phyloP scores from a whole-genome alignment of 768 basidiomycete genomes.

The Macrolepiota fuliginosa region DNA sequence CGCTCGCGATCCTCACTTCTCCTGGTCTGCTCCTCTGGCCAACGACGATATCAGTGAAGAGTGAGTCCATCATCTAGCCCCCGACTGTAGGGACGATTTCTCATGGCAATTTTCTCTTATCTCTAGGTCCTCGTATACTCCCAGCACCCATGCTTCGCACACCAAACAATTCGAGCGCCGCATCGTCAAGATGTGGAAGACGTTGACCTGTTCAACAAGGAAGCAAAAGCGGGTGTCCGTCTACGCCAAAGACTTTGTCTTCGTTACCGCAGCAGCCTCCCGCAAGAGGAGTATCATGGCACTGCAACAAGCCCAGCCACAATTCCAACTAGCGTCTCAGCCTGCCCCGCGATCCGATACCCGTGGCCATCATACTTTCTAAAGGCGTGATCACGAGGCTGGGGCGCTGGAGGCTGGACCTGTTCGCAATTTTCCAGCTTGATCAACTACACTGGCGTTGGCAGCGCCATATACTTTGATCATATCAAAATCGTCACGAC shows the following conservation, averaged over 20 bases:
- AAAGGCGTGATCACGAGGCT: background rate
- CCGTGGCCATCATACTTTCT: background rate
- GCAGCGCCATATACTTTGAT: background rate
- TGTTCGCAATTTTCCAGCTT: background rate
- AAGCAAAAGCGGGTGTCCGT: constrained; percentile 50
- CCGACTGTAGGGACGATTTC: background rate
- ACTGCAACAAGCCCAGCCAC: background rate
- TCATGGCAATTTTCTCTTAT: background rate
- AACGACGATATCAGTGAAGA: constrained; percentile 8
- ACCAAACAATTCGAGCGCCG: constrained; percentile 54
- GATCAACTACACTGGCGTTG: background rate
- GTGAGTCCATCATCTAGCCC: background rate
- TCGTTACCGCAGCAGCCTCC: constrained; percentile 42
- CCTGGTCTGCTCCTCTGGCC: constrained; percentile 24
- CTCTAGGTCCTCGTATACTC: background rate
- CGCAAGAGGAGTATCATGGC: constrained; percentile 49
- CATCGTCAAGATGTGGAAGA: constrained; percentile 60
- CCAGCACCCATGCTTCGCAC: constrained; percentile 25
- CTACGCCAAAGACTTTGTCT: constrained; percentile 59
- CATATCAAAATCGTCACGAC: background rate
- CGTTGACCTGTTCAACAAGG: constrained; percentile 50
- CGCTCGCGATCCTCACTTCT: constrained; percentile 29
- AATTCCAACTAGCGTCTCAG: background rate
- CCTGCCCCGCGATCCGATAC: background rate
- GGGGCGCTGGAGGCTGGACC: background rate